Conservation (phyloP, 768 basidiomycete species). For the Rhizopogon vinicolor region DNA sequence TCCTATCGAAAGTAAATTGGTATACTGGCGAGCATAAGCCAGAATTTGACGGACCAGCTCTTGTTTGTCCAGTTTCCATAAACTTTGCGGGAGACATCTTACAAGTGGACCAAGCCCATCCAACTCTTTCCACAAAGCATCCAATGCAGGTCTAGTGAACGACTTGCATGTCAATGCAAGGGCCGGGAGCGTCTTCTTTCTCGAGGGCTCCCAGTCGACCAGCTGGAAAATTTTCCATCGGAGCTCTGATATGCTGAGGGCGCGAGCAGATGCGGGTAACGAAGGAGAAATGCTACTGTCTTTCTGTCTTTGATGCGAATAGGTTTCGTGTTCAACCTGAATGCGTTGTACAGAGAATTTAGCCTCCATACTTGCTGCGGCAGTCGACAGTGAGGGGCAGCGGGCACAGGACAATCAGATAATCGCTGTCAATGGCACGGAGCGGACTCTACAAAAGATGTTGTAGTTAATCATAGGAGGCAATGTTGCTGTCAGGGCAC, state of each 20-base stretch:
- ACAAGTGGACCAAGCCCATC: background rate
- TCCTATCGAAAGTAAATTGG: background rate
- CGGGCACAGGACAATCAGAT: too few species aligned
- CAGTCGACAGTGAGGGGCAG: too few species aligned
- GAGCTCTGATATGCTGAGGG: background rate
- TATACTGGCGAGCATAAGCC: background rate
- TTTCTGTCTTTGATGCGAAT: background rate
- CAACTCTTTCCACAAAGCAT: constrained; percentile 2
- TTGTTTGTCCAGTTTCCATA: background rate
- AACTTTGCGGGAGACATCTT: constrained; percentile 1
- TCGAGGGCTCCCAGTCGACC: too few species aligned
- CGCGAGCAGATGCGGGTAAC: background rate
- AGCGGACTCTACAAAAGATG: too few species aligned
- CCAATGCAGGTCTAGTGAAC: constrained; percentile 5
- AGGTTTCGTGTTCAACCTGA: background rate
- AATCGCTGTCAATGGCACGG: too few species aligned
- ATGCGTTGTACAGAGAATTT: background rate
- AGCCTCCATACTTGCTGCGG: background rate
- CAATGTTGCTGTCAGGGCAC: too few species aligned
- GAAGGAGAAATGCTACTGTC: background rate
- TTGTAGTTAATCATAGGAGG: too few species aligned
- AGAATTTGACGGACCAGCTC: background rate
- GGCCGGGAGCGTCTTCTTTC: too few species aligned
- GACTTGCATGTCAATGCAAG: constrained; percentile 7
- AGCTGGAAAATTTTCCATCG: background rate